phyloP scores from a whole-genome alignment of 345 rosid species.

The Kernera saxatilis region DNA sequence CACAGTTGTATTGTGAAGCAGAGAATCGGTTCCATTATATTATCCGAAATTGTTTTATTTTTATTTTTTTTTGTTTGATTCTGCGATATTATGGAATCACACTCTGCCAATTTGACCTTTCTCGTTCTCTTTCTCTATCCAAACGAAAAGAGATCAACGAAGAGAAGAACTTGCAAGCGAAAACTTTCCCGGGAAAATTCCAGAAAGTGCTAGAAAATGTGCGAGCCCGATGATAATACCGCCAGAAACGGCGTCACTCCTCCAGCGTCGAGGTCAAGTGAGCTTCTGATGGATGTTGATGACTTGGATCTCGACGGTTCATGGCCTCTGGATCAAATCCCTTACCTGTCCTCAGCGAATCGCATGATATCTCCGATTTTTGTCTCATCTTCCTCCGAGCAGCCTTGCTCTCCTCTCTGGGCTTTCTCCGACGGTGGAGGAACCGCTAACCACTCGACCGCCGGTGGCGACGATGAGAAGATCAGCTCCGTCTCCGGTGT shows the following conservation, averaged over 20 bases:
- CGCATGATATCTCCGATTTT: conserved; percentile 54
- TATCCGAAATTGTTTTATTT: conserved; percentile 21
- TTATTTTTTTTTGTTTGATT: conserved; percentile 21
- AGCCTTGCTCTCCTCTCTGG: conserved; percentile 86
- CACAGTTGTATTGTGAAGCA: conserved; percentile 34
- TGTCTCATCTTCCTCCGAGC: conserved; percentile 43
- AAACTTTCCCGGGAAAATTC: conserved; percentile 24
- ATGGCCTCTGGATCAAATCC: conserved; percentile 77
- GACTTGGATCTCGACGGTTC: conserved; percentile 65
- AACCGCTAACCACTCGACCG: neutral
- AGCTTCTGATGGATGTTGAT: conserved; percentile 50
- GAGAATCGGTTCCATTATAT: conserved; percentile 32
- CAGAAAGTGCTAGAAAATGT: conserved; percentile 35
- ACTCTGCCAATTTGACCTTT: conserved; percentile 30
- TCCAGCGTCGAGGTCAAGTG: conserved; percentile 37
- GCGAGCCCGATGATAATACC: conserved; percentile 44
- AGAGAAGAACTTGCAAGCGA: conserved; percentile 12
- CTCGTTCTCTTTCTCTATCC: conserved; percentile 17
- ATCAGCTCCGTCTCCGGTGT: conserved; percentile 23
- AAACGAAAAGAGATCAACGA: conserved; percentile 12
- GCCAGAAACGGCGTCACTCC: conserved; percentile 21
- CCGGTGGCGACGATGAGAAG: conserved; percentile 29
- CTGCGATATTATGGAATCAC: conserved; percentile 33
- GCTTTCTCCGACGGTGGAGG: conserved; percentile 57
- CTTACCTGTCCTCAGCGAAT: conserved; percentile 34